Evolutionary conservation across 2,329 filamentous ascomycete species (phyloP).

Genomic region (Endocalyx cinctus): DNA sequence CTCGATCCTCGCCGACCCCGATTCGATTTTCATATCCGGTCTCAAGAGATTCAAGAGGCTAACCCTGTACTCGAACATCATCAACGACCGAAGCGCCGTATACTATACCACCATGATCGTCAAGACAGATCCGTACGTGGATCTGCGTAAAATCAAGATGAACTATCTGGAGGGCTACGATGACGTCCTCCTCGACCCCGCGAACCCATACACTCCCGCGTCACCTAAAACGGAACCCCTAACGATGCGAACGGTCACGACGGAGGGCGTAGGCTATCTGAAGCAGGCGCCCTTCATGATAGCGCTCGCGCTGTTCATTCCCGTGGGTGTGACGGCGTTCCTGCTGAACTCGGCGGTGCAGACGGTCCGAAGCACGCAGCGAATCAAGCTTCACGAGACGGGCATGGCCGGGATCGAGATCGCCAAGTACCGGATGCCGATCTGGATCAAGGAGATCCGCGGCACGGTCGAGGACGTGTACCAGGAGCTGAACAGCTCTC

Average conservation of each 20-base stretch:
- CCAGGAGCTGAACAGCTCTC: conserved; percentile 65
- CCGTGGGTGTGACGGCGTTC: conserved; percentile 67
- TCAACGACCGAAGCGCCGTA: conserved; percentile 77
- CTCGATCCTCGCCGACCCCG: conserved; percentile 73
- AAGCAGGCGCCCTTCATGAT: conserved; percentile 59
- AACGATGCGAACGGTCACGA: conserved; percentile 28
- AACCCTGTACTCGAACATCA: conserved; percentile 78
- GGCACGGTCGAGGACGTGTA: conserved; percentile 74
- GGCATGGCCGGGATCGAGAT: conserved; percentile 65
- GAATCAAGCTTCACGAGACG: conserved; percentile 72
- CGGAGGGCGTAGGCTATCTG: conserved; percentile 31
- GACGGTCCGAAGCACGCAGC: conserved; percentile 65
- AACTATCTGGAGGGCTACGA: conserved; percentile 73
- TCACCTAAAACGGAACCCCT: conserved; percentile 22
- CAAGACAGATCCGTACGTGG: conserved; percentile 70
- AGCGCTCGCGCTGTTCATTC: conserved; percentile 65
- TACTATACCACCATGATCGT: conserved; percentile 81
- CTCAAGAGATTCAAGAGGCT: conserved; percentile 71
- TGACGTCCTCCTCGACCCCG: conserved; percentile 68
- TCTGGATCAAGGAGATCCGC: conserved; percentile 71
- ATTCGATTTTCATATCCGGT: conserved; percentile 80
- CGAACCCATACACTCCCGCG: conserved; percentile 52
- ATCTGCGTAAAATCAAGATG: conserved; percentile 62
- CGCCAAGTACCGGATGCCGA: conserved; percentile 67
- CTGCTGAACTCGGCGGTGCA: conserved; percentile 74